Percentiles rank a stretch among this genome's conserved stretches.
phyloP scores from a whole-genome alignment of 805 yeast species.

The Candida tammaniensis region DNA sequence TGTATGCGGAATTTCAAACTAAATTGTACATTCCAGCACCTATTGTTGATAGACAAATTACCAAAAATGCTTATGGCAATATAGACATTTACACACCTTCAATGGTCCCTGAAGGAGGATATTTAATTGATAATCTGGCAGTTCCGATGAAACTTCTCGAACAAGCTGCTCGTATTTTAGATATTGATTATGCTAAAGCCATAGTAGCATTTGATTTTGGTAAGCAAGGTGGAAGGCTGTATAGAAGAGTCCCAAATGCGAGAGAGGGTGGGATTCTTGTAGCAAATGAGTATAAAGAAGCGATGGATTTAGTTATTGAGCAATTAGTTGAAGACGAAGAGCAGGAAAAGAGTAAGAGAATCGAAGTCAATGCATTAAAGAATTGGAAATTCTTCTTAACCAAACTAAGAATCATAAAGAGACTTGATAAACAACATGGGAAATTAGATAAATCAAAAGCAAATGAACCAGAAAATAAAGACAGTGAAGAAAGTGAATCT shows the following conservation, averaged over 20 bases:
- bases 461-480: conserved; percentile 5
- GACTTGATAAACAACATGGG: conserved; percentile 53
- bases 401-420: conserved; percentile 44
- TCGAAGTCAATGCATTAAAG: conserved; percentile 48
- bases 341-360: conserved; percentile 40
- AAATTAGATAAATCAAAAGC: conserved; percentile 6
- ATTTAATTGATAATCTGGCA: conserved; percentile 38
- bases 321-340: conserved; percentile 48
- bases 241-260: conserved; percentile 52
- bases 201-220: conserved; percentile 83
- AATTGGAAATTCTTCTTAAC: conserved; percentile 54
- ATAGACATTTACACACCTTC: conserved; percentile 72
- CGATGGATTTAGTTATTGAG: conserved; percentile 50
- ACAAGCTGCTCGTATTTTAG: conserved; percentile 67
- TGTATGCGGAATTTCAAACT: conserved; percentile 81
- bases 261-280: conserved; percentile 74
- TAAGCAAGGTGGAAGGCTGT: conserved; percentile 22
- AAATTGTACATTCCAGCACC: conserved; percentile 66
- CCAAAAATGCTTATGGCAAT: conserved; percentile 78
- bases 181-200: conserved; percentile 82
- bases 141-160: conserved; percentile 49
- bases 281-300: conserved; percentile 58
- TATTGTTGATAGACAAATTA: conserved; percentile 61
- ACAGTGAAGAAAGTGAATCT: too few species aligned
- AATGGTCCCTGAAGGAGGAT: conserved; percentile 85